These are phyloP conservation scores for Gautieria morchelliformis DNA, from an alignment of 768 basidiomycete species.

Conservation along the genomic window DNA sequence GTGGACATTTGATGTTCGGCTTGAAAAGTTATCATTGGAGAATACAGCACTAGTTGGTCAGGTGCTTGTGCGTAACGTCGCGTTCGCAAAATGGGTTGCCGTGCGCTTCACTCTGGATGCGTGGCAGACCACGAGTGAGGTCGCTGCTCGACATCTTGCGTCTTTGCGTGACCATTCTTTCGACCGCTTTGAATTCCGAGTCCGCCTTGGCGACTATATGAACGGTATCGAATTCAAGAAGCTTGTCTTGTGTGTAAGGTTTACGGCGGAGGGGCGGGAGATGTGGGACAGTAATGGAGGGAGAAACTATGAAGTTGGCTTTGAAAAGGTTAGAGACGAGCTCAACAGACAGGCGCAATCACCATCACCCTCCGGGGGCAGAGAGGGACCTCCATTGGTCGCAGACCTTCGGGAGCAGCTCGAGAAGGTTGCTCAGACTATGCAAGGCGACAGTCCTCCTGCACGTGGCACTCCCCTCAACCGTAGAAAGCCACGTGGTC, in stretches of 20 bases:
- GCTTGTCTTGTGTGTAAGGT: conserved; percentile 70
- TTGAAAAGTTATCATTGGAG: background rate
- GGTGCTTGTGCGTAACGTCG: conserved; percentile 74
- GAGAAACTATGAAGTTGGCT: conserved; percentile 68
- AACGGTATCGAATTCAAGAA: conserved; percentile 69
- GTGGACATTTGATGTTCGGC: conserved; percentile 5
- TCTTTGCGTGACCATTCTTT: conserved; percentile 27
- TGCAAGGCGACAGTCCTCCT: conserved; percentile 13
- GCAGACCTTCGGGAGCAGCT: conserved; percentile 56
- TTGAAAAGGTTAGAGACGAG: conserved; percentile 32
- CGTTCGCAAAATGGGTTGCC: conserved; percentile 80
- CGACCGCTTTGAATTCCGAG: conserved; percentile 71
- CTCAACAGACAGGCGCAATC: conserved; percentile 15
- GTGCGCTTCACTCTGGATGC: conserved; percentile 88
- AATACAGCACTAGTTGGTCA: conserved; percentile 50
- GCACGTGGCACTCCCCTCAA: conserved; percentile 11
- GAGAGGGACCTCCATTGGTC: conserved; percentile 34
- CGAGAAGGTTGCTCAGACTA: conserved; percentile 46
- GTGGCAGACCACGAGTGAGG: conserved; percentile 96
- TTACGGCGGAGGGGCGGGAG: conserved; percentile 59
- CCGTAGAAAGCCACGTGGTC: conserved; percentile 22
- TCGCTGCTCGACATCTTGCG: conserved; percentile 61
- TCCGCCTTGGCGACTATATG: conserved; percentile 58
- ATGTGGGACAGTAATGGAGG: conserved; percentile 90
- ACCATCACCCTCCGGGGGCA: conserved; percentile 23